Conservation (phyloP, 768 basidiomycete species). For the Lactifluus subvellereus region DNA sequence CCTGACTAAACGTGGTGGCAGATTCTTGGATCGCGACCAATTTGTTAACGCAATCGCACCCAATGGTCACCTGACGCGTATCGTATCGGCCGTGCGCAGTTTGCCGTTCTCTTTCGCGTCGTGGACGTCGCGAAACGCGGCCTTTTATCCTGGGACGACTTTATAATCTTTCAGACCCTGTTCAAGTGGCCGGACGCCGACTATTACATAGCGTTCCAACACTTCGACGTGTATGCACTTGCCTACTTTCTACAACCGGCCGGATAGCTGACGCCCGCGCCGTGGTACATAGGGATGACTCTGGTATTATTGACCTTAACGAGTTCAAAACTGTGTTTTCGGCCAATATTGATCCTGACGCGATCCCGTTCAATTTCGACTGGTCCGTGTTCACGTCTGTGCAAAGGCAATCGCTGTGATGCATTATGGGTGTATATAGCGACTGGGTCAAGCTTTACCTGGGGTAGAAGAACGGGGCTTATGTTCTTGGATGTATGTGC, state of each 20-base stretch:
- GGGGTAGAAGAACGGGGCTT: constrained; percentile 85
- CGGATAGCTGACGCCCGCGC: background rate
- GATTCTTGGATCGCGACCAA: constrained; percentile 79
- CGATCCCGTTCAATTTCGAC: constrained; percentile 94
- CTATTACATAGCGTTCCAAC: constrained; percentile 94
- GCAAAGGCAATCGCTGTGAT: background rate
- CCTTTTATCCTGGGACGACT: constrained; percentile 91
- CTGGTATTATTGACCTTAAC: constrained; percentile 89
- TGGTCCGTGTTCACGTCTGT: constrained; percentile 45
- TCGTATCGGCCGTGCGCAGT: constrained; percentile 89
- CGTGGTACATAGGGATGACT: constrained; percentile 58
- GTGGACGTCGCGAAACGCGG: constrained; percentile 75
- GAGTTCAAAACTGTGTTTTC: constrained; percentile 93
- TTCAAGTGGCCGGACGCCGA: constrained; percentile 96
- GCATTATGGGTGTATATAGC: constrained; percentile 34
- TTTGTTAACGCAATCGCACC: constrained; percentile 97
- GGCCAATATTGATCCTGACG: constrained; percentile 67
- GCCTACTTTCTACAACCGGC: constrained; percentile 4
- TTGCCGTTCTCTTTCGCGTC: constrained; percentile 83
- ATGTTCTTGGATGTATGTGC: constrained; percentile 81
- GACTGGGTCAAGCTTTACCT: constrained; percentile 97
- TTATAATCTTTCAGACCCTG: constrained; percentile 89
- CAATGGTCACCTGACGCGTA: constrained; percentile 74
- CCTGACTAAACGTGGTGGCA: constrained; percentile 29
- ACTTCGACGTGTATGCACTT: constrained; percentile 73